These are phyloP conservation scores for Globisporangium mamillatum DNA, from an alignment of 352 stramenopile genomes.

Conservation along the genomic window DNA sequence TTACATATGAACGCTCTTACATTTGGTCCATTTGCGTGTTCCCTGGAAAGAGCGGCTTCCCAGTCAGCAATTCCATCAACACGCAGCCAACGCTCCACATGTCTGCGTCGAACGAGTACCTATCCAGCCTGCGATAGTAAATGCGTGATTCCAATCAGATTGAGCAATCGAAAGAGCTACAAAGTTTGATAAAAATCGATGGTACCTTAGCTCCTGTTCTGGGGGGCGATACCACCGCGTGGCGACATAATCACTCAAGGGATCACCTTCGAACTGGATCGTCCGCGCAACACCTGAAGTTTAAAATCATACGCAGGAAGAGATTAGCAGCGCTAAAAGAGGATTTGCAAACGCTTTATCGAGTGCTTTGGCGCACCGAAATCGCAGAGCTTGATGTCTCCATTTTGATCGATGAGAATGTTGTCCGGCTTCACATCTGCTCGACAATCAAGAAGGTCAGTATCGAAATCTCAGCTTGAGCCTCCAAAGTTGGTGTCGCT, in stretches of 20 bases:
- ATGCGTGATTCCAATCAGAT: not conserved
- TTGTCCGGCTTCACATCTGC: constrained; percentile 84
- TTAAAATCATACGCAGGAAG: not conserved
- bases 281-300: constrained; percentile 55
- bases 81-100: constrained; percentile 83
- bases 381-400: constrained; percentile 74
- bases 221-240: constrained; percentile 82
- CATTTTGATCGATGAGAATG: constrained; percentile 70
- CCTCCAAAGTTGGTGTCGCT: not conserved
- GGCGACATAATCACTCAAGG: constrained; percentile 74
- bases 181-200: too few relatives aligned
- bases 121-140: constrained; percentile 42
- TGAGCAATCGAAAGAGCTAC: too few relatives aligned
- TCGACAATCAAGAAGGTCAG: not conserved
- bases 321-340: not conserved
- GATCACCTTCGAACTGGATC: constrained; percentile 77
- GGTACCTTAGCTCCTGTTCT: constrained; percentile 73
- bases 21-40: constrained; percentile 81
- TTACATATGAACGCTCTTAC: constrained; percentile 23
- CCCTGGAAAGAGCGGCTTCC: constrained; percentile 70
- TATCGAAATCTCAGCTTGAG: not conserved
- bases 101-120: constrained; percentile 80
- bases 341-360: not conserved
- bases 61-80: constrained; percentile 70
- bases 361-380: constrained; percentile 39